Conservation (phyloP, 2,329 filamentous ascomycete species). For the Penicillium sp. region DNA sequence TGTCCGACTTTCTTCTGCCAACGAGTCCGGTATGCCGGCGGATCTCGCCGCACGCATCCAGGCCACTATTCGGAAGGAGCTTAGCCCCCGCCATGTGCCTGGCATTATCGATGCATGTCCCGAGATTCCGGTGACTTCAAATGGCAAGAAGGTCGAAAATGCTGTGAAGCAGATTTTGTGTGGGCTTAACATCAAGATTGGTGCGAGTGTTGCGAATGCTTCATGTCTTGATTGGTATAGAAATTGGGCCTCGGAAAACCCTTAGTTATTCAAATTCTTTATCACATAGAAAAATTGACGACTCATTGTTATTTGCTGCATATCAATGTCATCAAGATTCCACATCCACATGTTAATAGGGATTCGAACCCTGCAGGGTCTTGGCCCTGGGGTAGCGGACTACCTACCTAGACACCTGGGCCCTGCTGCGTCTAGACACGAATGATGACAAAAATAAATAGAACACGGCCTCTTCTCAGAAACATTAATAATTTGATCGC, state of each 20-base stretch:
- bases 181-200: constrained; percentile 75
- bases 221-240: constrained; percentile 83
- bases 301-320: not conserved
- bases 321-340: not conserved
- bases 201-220: constrained; percentile 86
- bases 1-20: constrained; percentile 56
- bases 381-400: not conserved
- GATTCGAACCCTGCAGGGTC: constrained; percentile 7
- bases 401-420: no score
- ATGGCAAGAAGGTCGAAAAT: constrained; percentile 97
- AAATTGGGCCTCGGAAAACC: constrained; percentile 57
- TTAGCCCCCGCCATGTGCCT: constrained; percentile 84
- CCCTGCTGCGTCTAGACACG: not conserved
- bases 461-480: not conserved
- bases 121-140: constrained; percentile 82
- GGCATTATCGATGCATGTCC: constrained; percentile 70
- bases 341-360: not conserved
- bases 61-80: constrained; percentile 59
- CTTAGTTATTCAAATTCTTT: constrained; percentile 11
- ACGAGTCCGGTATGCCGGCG: constrained; percentile 43
- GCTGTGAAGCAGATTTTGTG: constrained; percentile 94
- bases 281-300: not conserved
- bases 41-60: constrained; percentile 58
- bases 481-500: not conserved
- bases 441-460: not conserved